A percentile compares a stretch with the other conserved stretches of the same genome.
phyloP scores from a whole-genome alignment of 768 basidiomycete genomes.

The Mycena olivaceomarginata region DNA sequence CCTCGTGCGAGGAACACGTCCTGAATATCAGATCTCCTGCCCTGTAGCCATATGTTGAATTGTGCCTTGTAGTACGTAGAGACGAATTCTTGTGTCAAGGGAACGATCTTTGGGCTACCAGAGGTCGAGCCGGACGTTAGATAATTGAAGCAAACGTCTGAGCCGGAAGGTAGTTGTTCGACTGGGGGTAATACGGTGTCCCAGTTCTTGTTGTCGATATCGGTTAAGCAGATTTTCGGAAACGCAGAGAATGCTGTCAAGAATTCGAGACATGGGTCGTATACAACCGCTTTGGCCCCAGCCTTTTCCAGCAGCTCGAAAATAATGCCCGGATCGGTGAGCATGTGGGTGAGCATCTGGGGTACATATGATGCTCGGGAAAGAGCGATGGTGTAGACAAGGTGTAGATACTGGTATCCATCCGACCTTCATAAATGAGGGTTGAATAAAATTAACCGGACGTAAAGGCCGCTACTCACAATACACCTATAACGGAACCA shows the following conservation, averaged over 20 bases:
- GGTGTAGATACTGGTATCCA: too few relatives aligned
- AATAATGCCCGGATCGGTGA: too few relatives aligned
- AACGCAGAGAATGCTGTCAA: slow-evolving; percentile 7
- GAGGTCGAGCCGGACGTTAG: slow-evolving; percentile 28
- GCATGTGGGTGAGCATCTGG: too few relatives aligned
- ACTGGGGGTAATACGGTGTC: slow-evolving; percentile 18
- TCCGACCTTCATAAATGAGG: slow-evolving; percentile 5
- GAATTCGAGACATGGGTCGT: slow-evolving; percentile 24
- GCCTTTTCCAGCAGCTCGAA: too few relatives aligned
- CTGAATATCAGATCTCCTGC: too few relatives aligned
- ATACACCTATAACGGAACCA: slow-evolving; percentile 23
- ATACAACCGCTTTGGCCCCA: slow-evolving; percentile 28
- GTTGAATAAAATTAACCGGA: neutral
- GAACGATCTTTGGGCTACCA: slow-evolving; percentile 27
- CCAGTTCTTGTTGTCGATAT: slow-evolving; percentile 9
- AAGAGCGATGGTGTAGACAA: too few relatives aligned
- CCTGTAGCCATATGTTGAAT: too few relatives aligned
- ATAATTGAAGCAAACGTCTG: slow-evolving; percentile 30
- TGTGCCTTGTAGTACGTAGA: too few relatives aligned
- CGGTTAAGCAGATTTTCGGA: slow-evolving; percentile 16
- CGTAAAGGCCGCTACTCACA: slow-evolving; percentile 19
- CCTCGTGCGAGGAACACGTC: too few relatives aligned
- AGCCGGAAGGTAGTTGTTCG: slow-evolving; percentile 16
- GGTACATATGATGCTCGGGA: too few relatives aligned
- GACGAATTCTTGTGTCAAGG: too few relatives aligned